Percentiles rank a stretch among this genome's conserved stretches.
These are phyloP conservation scores for Fusarium napiforme DNA, from an alignment of 2,329 filamentous ascomycete species.

Conservation along the genomic window DNA sequence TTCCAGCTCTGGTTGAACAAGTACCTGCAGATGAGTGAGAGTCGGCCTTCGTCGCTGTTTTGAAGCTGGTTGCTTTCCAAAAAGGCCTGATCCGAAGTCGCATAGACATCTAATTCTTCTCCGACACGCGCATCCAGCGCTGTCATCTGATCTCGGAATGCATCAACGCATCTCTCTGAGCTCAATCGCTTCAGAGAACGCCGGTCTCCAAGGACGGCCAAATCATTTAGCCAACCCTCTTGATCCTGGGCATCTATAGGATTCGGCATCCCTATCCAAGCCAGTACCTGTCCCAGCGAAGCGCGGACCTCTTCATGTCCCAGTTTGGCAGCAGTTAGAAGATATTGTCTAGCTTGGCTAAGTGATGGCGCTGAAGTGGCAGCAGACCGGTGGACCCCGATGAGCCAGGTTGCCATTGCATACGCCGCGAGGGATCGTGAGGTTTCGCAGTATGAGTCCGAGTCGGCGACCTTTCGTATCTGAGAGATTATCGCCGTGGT, in stretches of 20 bases:
- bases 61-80: background rate
- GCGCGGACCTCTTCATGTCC: background rate
- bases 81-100: background rate
- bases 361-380: background rate
- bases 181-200: background rate
- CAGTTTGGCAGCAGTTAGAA: accelerated
- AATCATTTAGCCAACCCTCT: background rate
- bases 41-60: accelerated
- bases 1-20: background rate
- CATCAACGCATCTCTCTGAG: background rate
- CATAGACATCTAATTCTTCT: background rate
- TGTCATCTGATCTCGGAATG: accelerated
- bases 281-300: background rate
- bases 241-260: background rate
- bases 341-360: background rate
- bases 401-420: background rate
- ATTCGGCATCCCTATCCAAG: background rate
- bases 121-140: accelerated
- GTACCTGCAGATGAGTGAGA: background rate
- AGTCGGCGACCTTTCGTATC: background rate
- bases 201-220: background rate
- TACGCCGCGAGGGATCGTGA: background rate
- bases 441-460: background rate
- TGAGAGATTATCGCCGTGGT: accelerated
- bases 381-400: background rate